Evolutionary conservation across 2,329 filamentous ascomycete species (phyloP), one percentile per base, ranked within the genome.

Genomic region (Fusarium virguliforme): DNA sequence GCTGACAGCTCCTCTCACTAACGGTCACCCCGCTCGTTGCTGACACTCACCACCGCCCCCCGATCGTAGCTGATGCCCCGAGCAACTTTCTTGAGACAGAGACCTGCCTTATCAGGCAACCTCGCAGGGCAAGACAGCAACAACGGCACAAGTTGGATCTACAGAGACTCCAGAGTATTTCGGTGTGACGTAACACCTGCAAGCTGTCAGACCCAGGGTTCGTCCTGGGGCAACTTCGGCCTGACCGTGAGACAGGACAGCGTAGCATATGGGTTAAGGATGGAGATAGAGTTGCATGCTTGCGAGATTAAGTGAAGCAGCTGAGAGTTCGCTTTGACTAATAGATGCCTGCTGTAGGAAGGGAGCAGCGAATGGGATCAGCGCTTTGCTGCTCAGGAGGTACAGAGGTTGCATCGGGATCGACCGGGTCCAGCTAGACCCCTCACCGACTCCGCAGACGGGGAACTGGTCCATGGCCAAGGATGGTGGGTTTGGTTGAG

Each of bases 231-330:
- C 30, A 48, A 48, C 43, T 30, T 48, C 43, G 43, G 43, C 43
- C 43, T 30, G 8, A 48, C 43, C 43, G 43, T 48, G 43, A 48
- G 43, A 48, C 43, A 48, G 28, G 28, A 8, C 28, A 30, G 24
- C 43, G 24, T 34, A 12, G 13, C 10, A 28, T 22, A n/a, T 15
- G 24, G 5, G 32, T 38, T 54, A 54, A 54, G 51, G 34, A 54
- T 35, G 51, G 51, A 54, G 51, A 54, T 54, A 54, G 51, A 54
- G 32, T 38, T 54, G 51, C 51, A 54, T n/a, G 51, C 38, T 54
- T 54, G 30, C 30, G 51, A 54, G 51, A 54, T 54, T 54, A 54
- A 54, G 51, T 54, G 32, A 26, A 12, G 34, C 34, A 38, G 41
- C 34, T 38, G 51, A 13, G 51, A 35, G 50, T 22, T 37, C 38